Evolutionary conservation across 164 flowering plant genomes (phyloP).

Genomic region (Macadamia integrifolia): DNA sequence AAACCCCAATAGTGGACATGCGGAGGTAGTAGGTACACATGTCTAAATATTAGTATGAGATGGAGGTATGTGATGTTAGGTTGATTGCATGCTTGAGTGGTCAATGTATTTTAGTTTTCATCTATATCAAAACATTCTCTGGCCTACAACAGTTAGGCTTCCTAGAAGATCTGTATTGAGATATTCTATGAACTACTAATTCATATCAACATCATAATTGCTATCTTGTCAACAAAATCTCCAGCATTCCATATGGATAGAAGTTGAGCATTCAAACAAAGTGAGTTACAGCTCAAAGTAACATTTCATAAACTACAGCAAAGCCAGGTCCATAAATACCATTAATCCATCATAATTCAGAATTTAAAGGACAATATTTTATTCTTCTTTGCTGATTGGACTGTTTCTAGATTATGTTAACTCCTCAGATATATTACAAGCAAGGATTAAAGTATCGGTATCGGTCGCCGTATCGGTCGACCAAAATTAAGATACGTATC

Average conservation of each 20-base stretch:
- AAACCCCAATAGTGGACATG: too few species aligned
- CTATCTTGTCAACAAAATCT: neutral
- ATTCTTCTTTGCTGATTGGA: neutral
- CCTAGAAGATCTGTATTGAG: neutral
- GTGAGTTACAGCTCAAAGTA: too few species aligned
- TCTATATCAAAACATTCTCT: too few species aligned
- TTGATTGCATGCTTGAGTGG: too few species aligned
- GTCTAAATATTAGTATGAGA: too few species aligned
- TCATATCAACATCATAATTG: neutral
- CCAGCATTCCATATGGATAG: neutral
- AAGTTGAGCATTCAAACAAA: neutral
- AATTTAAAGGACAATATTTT: neutral
- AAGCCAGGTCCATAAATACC: neutral
- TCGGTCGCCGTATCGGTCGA: too few species aligned
- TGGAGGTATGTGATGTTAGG: too few species aligned
- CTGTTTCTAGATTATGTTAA: neutral
- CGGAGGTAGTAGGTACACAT: too few species aligned
- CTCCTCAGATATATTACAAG: neutral
- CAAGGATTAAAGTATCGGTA: too few species aligned
- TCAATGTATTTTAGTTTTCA: too few species aligned
- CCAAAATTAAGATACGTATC: too few species aligned
- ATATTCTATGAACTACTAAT: neutral
- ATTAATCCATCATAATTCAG: neutral
- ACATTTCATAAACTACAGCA: neutral
- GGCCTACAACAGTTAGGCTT: neutral